Evolutionary conservation across 1,284 basidiomycete species (phyloP).

Genomic region (Sporisorium exsertum): DNA sequence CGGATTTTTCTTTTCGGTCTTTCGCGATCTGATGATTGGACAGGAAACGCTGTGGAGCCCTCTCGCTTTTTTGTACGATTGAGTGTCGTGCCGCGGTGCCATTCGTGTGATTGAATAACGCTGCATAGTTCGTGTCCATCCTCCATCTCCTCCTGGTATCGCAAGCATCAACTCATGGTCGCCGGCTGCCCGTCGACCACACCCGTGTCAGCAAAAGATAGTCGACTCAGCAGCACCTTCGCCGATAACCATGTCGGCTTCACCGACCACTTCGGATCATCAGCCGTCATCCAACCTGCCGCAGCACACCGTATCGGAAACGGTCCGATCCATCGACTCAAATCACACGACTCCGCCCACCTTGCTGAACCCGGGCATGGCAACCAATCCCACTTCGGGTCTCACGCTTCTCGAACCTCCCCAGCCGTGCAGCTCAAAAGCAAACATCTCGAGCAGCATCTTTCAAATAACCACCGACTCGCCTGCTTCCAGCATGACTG

Average conservation of each 20-base stretch:
- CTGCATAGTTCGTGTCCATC: background rate
- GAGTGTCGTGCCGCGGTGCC: background rate
- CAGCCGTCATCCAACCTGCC: conserved; percentile 6
- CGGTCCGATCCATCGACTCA: conserved; percentile 13
- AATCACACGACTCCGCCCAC: conserved; percentile 18
- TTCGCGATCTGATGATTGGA: background rate
- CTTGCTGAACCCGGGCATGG: conserved; percentile 44
- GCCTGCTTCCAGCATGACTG: conserved; percentile 16
- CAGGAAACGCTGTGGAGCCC: background rate
- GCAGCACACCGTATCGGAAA: conserved; percentile 18
- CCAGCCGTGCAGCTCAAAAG: conserved; percentile 21
- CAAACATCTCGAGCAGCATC: conserved; percentile 14
- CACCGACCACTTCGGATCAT: conserved; percentile 14
- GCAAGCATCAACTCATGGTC: conserved; percentile 4
- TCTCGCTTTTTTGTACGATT: background rate
- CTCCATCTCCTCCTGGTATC: background rate
- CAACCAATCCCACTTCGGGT: conserved; percentile 38
- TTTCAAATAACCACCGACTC: conserved; percentile 27
- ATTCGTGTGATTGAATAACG: background rate
- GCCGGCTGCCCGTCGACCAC: too few species aligned
- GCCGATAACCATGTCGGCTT: conserved; percentile 15
- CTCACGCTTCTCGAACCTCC: conserved; percentile 36
- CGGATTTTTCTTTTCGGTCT: conserved; percentile 1
- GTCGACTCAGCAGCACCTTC: background rate
- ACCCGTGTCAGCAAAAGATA: background rate